Conservation (phyloP, 2,329 filamentous ascomycete species). For the Hawksworthiomyces lignivorus region DNA sequence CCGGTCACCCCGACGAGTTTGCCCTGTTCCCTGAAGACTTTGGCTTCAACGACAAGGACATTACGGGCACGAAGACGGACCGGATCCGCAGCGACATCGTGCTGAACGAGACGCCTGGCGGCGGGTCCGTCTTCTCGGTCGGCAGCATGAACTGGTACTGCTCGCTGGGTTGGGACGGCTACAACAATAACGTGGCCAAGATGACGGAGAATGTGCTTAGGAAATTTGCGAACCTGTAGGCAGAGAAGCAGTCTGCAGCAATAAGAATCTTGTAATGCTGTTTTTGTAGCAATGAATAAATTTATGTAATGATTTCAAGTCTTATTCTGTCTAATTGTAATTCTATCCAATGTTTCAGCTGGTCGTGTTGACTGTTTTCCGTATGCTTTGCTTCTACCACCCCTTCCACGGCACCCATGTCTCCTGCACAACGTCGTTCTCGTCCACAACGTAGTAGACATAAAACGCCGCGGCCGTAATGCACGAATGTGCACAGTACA, state of each 20-base stretch:
- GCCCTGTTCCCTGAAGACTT: conserved; percentile 16
- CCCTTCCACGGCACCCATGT: conserved; percentile 32
- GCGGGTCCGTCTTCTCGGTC: conserved; percentile 14
- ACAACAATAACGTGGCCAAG: conserved; percentile 19
- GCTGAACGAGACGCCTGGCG: conserved; percentile 18
- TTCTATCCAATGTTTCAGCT: no score
- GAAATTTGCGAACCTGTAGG: no score
- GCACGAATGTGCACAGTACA: conserved; percentile 28
- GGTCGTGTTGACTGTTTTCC: no score
- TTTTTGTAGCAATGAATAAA: no score
- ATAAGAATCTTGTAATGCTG: no score
- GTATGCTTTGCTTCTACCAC: no score
- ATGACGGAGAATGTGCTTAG: conserved; percentile 17
- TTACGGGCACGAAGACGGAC: conserved; percentile 16
- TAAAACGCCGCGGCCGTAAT: conserved; percentile 30
- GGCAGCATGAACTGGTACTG: conserved; percentile 21
- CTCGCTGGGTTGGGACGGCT: conserved; percentile 17
- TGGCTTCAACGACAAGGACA: conserved; percentile 16
- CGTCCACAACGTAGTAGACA: conserved; percentile 29
- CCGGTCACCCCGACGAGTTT: conserved; percentile 16
- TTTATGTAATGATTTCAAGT: no score
- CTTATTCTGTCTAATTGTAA: no score
- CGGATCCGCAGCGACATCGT: conserved; percentile 18
- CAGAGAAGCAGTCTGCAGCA: no score
- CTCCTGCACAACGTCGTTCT: conserved; percentile 24